Evolutionary conservation across 768 basidiomycete genomes (phyloP), one percentile per base, ranked within the genome.

Genomic region (Pluteus cervinus): DNA sequence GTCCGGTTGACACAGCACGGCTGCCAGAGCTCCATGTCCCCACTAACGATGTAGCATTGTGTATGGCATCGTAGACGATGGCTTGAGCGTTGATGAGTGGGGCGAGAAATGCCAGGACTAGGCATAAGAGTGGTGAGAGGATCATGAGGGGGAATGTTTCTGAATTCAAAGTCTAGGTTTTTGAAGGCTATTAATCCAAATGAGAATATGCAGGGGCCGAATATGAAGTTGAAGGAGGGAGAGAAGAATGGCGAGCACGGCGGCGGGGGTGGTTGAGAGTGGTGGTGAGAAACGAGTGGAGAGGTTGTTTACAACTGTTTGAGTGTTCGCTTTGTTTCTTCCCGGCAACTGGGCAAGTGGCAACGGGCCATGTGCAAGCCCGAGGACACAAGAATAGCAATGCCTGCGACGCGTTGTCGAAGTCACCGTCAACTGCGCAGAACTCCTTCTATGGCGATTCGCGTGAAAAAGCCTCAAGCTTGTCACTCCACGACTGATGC

Each of bases 21-120:
- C 76, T 79, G 14, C 89, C 89, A 24, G 88, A 81, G 33, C 73
- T 73, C 94, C 94, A 98, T 8, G 91, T 92, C 0, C 94, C 94
- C 21, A 52, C 45, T 35, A 97, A 63, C 38, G 62, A 33, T 1
- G 89, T 89, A 3, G 74, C 66, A 55, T 93, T 93, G 53, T 83
- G 79, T 1, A 37, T 50, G 1, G 51, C 0, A 51, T 73, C 56
- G 51, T 62, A 77, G 0, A 46, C 40, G 41, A 75, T 72, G 39
- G 47, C 49, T 45, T 70, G 66, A 7, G 63, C 60, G 22, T 45
- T 54, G 16, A 49, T 56, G 26, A 59, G 43, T 36, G 58, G 52
- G 32, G 61, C 58, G 22, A 69, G 44, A 31, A 58, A 60, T 44
- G 62, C 65, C 41, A 69, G 54, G 45, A 65, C 53, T 37, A 69